Evolutionary conservation across 495 filamentous ascomycete species (phyloP), one percentile per base, ranked within the genome.

Genomic region (Penicillium riverlandense): DNA sequence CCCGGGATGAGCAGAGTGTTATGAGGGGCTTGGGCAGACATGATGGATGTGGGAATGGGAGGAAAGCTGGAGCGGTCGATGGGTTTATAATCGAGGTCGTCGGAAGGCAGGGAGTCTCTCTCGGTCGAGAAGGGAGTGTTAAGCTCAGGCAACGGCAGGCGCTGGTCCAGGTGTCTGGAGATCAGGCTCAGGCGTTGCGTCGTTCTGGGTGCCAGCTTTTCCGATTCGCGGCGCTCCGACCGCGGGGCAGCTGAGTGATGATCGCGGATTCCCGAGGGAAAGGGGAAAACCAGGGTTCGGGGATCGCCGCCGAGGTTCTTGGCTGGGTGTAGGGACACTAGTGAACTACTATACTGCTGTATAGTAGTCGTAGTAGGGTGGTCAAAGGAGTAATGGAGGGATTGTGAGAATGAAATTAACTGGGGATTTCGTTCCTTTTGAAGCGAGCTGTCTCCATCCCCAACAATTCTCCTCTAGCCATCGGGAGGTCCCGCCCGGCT

Each of bases 1-100:
- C 92, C 92, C 16, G 92, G 92, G 58, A 98, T 96, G 56, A 98
- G 78, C 59, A 96, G 67, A 32, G 89, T 78, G 45, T 87, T 79
- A 62, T 96, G 90, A 40, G 79, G 71, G 35, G 86, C 67, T 74
- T 95, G 90, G 44, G 68, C 71, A 38, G 87, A 90, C 87, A 92
- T 90, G 40, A 29, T 58, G 52, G 57, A 37, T 29, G 47, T 36
- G 14, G 54, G 50, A 44, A 51, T 35, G 37, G 53, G 45, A 44
- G 54, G 54, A 41, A 61, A 56, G 50, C 60, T 47, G 37, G 61
- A 58, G 41, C 63, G 68, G 44, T 71, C 59, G 52, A 74, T 55
- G 35, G 76, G 69, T 51, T 66, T 69, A 69, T 77, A 79, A 59
- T 76, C 74, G 43, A 80, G 32, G 52, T 82, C 79, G 72, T 82